Evolutionary conservation across 2,329 filamentous ascomycete species (phyloP), one percentile per base, ranked within the genome.

Genomic region (Pseudogymnoascus sp.): DNA sequence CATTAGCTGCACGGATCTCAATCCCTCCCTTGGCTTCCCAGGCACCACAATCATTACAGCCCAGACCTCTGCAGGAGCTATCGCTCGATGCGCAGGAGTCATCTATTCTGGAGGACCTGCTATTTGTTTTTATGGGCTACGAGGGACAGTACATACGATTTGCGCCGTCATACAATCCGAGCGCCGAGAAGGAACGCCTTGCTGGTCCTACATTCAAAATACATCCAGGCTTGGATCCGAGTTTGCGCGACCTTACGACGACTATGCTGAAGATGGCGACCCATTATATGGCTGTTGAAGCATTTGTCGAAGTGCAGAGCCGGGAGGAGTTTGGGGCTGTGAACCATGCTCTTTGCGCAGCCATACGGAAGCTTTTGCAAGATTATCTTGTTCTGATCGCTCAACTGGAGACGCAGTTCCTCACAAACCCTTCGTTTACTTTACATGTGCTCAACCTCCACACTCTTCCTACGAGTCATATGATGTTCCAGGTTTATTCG

Each of bases 71-170:
- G 14, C 79, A 82, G 63, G 85, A 90, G 63, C 78, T 98, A 64
- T 86, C 87, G 0, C 78, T 96, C 28, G 89, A 96, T 67, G 84
- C 84, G 2, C 95, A 99, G 75, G 95, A 99, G 77, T 85, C 87
- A 24, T 89, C 86, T 7, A 89, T 99, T 56, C 81, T 98, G 46
- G 93, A 97, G 69, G 95, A 99, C 70, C 77, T 99, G 14, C 77
- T 98, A 37, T 97, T 93, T 72, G 92, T 96, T 4, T 96, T 98
- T 70, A 97, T 99, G 93, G 95, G 95, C 24, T 96, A 92, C 67
- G 95, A 99, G 76, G 95, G 95, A n/a, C 92, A 96, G 74, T 98
- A 98, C 73, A 90, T 99, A 66, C 89, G 91, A 62, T 98, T 91
- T 73, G 84, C 84, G 64, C 89, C 91, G 68, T 84, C 84, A 7